Conservation (phyloP, 2,329 filamentous ascomycete genomes). For the Fusarium stilboides region DNA sequence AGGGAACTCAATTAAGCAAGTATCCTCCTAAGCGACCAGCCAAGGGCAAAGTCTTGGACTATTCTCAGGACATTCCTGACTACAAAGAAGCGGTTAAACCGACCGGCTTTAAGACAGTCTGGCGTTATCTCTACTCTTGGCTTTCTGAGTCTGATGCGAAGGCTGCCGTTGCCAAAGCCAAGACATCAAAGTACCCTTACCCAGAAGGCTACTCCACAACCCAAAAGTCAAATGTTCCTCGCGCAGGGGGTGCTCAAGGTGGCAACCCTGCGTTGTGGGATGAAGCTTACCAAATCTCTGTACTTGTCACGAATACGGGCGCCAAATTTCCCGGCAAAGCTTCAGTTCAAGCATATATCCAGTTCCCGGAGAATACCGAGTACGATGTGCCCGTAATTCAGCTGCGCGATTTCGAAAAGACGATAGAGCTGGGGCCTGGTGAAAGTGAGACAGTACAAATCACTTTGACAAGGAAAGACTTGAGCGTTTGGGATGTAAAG, state of each 20-base stretch:
- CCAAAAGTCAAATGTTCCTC: conserved; percentile 59
- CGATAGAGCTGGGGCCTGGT: conserved; percentile 67
- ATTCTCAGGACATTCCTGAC: conserved; percentile 67
- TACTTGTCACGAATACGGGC: conserved; percentile 70
- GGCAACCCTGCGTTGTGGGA: conserved; percentile 78
- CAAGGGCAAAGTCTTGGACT: conserved; percentile 60
- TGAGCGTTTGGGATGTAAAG: conserved; percentile 80
- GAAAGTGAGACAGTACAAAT: conserved; percentile 69
- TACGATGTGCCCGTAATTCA: conserved; percentile 77
- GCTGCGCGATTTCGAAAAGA: conserved; percentile 82
- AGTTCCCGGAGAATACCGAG: conserved; percentile 55
- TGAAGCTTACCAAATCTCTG: conserved; percentile 58
- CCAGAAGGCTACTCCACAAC: conserved; percentile 74
- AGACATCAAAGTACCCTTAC: conserved; percentile 68
- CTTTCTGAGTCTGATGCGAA: conserved; percentile 61
- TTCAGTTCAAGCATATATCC: conserved; percentile 63
- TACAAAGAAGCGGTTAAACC: conserved; percentile 72
- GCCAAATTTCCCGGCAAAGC: conserved; percentile 59
- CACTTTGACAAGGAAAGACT: conserved; percentile 74
- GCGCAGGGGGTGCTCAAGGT: conserved; percentile 78
- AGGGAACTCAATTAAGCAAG: conserved; percentile 60
- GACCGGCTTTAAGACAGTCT: conserved; percentile 69
- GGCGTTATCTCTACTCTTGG: conserved; percentile 80
- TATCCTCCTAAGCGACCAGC: conserved; percentile 54
- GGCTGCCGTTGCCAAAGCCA: conserved; percentile 57